Conservation (phyloP, 176 grass and related monocot genomes). For the Oryza officinalis region DNA sequence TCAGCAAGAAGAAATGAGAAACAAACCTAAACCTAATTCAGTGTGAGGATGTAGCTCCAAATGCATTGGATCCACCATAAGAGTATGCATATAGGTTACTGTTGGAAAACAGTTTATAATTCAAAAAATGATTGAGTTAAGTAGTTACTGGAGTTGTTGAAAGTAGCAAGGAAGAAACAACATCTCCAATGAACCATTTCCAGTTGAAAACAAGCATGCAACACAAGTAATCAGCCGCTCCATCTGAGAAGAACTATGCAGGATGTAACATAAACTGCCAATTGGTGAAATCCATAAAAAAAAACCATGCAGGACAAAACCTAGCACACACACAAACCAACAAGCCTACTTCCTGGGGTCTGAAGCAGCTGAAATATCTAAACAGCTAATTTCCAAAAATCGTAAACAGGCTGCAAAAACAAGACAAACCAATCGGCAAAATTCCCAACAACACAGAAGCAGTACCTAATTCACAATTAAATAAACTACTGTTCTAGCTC, state of each 20-base stretch:
- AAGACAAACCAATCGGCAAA: neutral
- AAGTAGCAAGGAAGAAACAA: neutral
- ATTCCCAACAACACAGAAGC: neutral
- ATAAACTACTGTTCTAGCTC: conserved; percentile 37
- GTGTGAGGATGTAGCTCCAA: neutral
- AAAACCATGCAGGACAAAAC: neutral
- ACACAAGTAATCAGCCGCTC: neutral
- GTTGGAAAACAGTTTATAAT: neutral
- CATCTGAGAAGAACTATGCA: neutral
- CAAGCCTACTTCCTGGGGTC: neutral
- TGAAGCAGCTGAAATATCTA: neutral
- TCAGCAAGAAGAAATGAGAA: neutral
- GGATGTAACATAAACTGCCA: neutral
- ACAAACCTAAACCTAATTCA: neutral
- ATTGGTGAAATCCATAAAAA: neutral
- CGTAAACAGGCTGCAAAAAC: neutral
- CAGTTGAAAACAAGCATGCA: neutral
- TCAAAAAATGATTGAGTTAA: neutral
- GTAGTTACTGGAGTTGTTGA: neutral
- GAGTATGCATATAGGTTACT: neutral
- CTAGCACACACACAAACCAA: neutral
- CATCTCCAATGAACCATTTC: neutral
- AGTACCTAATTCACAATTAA: conserved; percentile 21
- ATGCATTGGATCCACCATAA: neutral
- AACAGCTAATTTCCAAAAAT: conserved; percentile 26